These are phyloP conservation scores for Mollisia scopiformis DNA, from an alignment of 2,329 filamentous ascomycete species.

Conservation along the genomic window DNA sequence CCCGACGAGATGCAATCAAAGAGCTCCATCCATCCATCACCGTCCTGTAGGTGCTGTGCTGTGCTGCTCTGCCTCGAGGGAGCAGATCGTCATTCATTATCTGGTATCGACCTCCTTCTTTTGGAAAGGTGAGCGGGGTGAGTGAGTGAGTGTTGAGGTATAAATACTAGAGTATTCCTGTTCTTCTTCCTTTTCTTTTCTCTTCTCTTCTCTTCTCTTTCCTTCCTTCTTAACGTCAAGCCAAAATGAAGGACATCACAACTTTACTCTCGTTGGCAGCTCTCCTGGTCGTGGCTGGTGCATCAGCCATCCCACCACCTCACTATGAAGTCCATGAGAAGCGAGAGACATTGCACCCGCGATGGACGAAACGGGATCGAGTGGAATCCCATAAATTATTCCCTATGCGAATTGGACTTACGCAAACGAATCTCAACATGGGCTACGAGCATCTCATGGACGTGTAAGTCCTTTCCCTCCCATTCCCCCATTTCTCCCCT, in stretches of 20 bases:
- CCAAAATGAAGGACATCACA: neutral
- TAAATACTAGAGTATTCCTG: too few relatives aligned
- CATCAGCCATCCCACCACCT: slow-evolving; percentile 16
- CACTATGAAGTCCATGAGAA: slow-evolving; percentile 31
- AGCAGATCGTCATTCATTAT: too few relatives aligned
- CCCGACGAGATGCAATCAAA: too few relatives aligned
- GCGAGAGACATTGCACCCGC: slow-evolving; percentile 20
- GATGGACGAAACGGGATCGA: slow-evolving; percentile 29
- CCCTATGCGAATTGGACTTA: slow-evolving; percentile 31
- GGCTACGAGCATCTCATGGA: slow-evolving; percentile 30
- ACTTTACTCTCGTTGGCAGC: neutral
- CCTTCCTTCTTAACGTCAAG: too few relatives aligned
- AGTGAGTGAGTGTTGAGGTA: too few relatives aligned
- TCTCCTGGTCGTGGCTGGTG: slow-evolving; percentile 1
- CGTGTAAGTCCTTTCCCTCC: slow-evolving; percentile 36
- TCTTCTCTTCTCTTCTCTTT: neutral
- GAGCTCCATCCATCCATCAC: too few relatives aligned
- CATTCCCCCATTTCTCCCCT: too few relatives aligned
- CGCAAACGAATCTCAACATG: slow-evolving; percentile 28
- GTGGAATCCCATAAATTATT: slow-evolving; percentile 26
- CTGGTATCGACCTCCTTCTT: too few relatives aligned
- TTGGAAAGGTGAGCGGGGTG: too few relatives aligned
- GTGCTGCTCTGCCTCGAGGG: too few relatives aligned
- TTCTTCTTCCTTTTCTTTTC: too few relatives aligned
- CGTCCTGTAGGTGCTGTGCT: too few relatives aligned